Percentiles rank a stretch among this genome's conserved stretches.
Evolutionary conservation across 768 basidiomycete species (phyloP).

Genomic region (Serendipita sp.): DNA sequence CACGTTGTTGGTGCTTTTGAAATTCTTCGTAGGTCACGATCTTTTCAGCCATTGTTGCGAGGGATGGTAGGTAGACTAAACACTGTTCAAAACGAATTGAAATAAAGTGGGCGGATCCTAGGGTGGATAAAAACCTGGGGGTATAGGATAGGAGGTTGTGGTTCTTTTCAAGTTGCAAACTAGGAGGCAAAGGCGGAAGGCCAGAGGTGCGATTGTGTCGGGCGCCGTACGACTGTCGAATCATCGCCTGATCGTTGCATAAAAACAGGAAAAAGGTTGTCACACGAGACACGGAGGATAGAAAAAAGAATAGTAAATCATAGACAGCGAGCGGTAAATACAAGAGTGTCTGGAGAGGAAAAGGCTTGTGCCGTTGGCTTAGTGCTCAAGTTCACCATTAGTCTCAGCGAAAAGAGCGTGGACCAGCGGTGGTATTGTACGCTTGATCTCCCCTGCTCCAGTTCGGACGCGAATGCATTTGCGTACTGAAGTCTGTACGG

Average conservation of each 20-base stretch:
- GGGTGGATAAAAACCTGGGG: not conserved
- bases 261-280: not conserved
- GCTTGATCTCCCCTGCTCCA: not conserved
- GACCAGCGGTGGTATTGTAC: not conserved
- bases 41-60: constrained; percentile 9
- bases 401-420: constrained; percentile 6
- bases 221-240: constrained; percentile 1
- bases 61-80: not conserved
- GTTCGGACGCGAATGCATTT: constrained; percentile 4
- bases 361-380: constrained; percentile 1
- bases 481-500: not conserved
- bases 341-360: not conserved
- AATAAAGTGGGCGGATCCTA: not conserved
- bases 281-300: not conserved
- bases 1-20: constrained; percentile 55
- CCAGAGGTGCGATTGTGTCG: not conserved
- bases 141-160: not conserved
- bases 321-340: not conserved
- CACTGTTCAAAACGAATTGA: not conserved
- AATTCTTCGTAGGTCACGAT: constrained; percentile 43
- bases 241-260: not conserved
- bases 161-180: not conserved
- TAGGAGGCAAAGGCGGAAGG: not conserved
- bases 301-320: not conserved
- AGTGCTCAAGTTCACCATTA: constrained; percentile 5